Evolutionary conservation across 805 yeast species (phyloP), one percentile per base, ranked within the genome.

Genomic region (Lipomyces orientalis): DNA sequence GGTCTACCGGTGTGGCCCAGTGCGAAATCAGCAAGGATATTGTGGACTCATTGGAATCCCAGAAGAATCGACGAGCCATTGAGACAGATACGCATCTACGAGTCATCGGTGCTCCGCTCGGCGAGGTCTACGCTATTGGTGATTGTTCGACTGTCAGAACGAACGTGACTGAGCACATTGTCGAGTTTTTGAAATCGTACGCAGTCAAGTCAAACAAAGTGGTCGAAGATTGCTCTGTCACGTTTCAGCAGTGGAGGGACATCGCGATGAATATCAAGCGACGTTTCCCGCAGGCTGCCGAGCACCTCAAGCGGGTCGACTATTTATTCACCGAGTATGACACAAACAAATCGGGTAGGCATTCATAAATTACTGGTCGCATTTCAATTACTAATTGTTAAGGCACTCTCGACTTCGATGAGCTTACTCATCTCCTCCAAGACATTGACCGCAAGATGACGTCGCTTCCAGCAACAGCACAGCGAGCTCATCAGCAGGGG

Each of bases 1-100:
- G 93, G 93, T 88, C 91, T 1, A 89, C 93, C 0, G 93, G 93
- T 68, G 90, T 88, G 52, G 86, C 90, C 6, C 88, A 86, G 72
- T 84, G 86, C 68, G 89, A 88, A 16, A 75, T 89, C 60, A 88
- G 90, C 7, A 82, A 83, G 74, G 82, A 82, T 51, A 81, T 89
- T 56, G 88, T 84, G 58, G 77, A 81, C 25, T 76, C 81, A n/a
- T 78, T 89, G 49, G 81, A 78, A 0, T 75, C 78, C 37, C 92
- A 89, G 78, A 81, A 80, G 71, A 89, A 89, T 75, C 83, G 81
- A 73, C 84, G 90, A 72, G 93, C 92, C n/a, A 85, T 89, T 59
- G 92, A 89, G 75, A 88, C 92, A 0, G 93, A 89, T 75, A 81
- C 89, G n/a, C 90, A 89, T 70, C 78, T 88, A 71, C 82, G 92